A percentile compares a stretch with the other conserved stretches of the same genome.
These are phyloP conservation scores for Wallemia mellicola DNA, from an alignment of 1,284 basidiomycete genomes.

Conservation along the genomic window DNA sequence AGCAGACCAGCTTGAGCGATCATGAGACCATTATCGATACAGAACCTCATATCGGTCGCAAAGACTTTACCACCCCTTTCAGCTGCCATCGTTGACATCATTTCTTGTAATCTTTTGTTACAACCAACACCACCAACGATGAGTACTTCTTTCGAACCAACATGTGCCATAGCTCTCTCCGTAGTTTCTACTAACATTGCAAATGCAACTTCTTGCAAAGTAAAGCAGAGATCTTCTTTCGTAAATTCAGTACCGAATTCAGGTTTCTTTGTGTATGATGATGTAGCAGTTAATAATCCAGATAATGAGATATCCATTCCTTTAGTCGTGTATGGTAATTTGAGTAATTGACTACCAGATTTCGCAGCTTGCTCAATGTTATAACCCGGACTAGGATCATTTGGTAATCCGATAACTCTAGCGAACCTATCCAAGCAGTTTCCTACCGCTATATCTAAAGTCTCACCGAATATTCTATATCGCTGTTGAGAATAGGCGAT, in stretches of 20 bases:
- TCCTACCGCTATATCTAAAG: slow-evolving; percentile 91
- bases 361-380: slow-evolving; percentile 93
- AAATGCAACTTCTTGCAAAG: slow-evolving; percentile 85
- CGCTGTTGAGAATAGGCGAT: slow-evolving; percentile 92
- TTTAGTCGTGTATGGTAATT: slow-evolving; percentile 84
- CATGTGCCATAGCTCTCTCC: slow-evolving; percentile 95
- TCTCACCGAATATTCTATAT: slow-evolving; percentile 97
- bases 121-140: slow-evolving; percentile 98
- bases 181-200: slow-evolving; percentile 99
- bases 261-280: slow-evolving; percentile 37
- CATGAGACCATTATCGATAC: slow-evolving; percentile 99
- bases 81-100: slow-evolving; percentile 92
- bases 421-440: slow-evolving; percentile 97
- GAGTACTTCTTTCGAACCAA: slow-evolving; percentile 77
- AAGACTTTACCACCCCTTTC: slow-evolving; percentile 75
- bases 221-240: slow-evolving; percentile 81
- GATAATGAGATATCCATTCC: slow-evolving; percentile 96
- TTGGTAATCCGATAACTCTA: slow-evolving; percentile 74
- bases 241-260: slow-evolving; percentile 30
- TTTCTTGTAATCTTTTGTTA: slow-evolving; percentile 73
- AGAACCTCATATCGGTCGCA: slow-evolving; percentile 94
- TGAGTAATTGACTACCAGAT: slow-evolving; percentile 37
- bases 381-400: slow-evolving; percentile 90
- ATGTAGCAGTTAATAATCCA: slow-evolving; percentile 63
- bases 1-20: slow-evolving; percentile 92